Conservation (phyloP, 108 stramenopile genomes). For the Mayamaea pseudoterrestris region DNA sequence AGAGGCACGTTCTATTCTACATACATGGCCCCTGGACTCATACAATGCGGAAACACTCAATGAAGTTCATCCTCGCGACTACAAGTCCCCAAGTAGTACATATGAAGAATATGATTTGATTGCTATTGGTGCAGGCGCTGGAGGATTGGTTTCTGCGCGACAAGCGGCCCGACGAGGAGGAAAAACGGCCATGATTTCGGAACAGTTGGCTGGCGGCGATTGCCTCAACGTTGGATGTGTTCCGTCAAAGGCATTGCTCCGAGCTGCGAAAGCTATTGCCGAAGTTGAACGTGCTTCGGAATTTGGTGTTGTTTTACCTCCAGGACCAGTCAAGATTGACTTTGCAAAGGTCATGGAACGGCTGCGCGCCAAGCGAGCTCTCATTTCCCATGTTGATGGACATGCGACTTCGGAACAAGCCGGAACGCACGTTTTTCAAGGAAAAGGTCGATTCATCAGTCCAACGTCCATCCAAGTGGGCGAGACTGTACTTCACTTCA, state of each 20-base stretch:
- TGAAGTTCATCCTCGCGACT: conserved; percentile 51
- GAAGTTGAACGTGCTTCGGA: conserved; percentile 59
- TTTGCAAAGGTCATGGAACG: conserved; percentile 74
- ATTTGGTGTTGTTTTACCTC: conserved; percentile 56
- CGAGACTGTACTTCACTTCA: conserved; percentile 42
- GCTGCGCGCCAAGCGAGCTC: conserved; percentile 42
- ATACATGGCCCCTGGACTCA: conserved; percentile 63
- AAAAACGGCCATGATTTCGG: conserved; percentile 62
- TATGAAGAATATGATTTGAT: conserved; percentile 76
- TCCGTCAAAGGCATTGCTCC: conserved; percentile 86
- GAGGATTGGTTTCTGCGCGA: conserved; percentile 63
- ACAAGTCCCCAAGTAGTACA: conserved; percentile 20
- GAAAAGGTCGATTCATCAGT: conserved; percentile 45
- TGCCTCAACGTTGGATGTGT: conserved; percentile 92
- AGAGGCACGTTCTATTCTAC: conserved; percentile 27
- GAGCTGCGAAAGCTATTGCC: conserved; percentile 51
- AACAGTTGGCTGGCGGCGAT: conserved; percentile 76
- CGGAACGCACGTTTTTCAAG: conserved; percentile 68
- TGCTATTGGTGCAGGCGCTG: conserved; percentile 77
- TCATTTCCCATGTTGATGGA: conserved; percentile 80
- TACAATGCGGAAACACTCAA: conserved; percentile 48
- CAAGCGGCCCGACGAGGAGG: conserved; percentile 64
- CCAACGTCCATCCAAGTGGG: conserved; percentile 63
- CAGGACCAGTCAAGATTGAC: conserved; percentile 60
- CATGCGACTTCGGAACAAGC: conserved; percentile 46